Conservation (phyloP, 2,329 filamentous ascomycete genomes). For the Paracoccidioides lutzii region DNA sequence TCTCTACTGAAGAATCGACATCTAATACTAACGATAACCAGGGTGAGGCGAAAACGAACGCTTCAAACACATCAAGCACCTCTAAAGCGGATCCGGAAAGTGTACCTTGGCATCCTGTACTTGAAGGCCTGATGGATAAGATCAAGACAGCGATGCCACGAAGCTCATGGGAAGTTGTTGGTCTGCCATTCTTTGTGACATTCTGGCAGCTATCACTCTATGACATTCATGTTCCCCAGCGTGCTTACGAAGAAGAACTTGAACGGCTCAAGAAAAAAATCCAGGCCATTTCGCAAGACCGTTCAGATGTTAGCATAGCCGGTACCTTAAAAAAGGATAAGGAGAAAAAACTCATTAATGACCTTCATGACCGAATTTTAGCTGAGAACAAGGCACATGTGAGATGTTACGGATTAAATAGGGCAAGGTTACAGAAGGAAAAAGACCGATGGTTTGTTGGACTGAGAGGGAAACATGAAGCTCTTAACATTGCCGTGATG, state of each 20-base stretch:
- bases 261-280: slow-evolving; percentile 55
- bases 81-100: slow-evolving; percentile 24
- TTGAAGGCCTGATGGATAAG: slow-evolving; percentile 60
- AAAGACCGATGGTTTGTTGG: slow-evolving; percentile 67
- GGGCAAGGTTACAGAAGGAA: slow-evolving; percentile 58
- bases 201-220: slow-evolving; percentile 86
- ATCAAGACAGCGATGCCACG: slow-evolving; percentile 50
- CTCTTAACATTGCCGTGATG: slow-evolving; percentile 62
- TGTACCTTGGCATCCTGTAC: slow-evolving; percentile 51
- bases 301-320: slow-evolving; percentile 56
- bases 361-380: slow-evolving; percentile 56
- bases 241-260: slow-evolving; percentile 66
- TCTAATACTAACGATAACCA: slow-evolving; percentile 7
- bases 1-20: slow-evolving; percentile 8
- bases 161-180: slow-evolving; percentile 56
- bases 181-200: slow-evolving; percentile 68
- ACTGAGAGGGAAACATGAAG: slow-evolving; percentile 49
- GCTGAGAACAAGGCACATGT: slow-evolving; percentile 61
- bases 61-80: slow-evolving; percentile 15
- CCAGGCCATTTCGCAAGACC: slow-evolving; percentile 54
- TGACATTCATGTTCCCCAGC: slow-evolving; percentile 63
- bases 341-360: slow-evolving; percentile 55
- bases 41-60: slow-evolving; percentile 6
- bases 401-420: slow-evolving; percentile 52
- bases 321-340: slow-evolving; percentile 55